These are phyloP conservation scores for Fusarium zealandicum DNA, from an alignment of 2,329 filamentous ascomycete species.

Conservation along the genomic window DNA sequence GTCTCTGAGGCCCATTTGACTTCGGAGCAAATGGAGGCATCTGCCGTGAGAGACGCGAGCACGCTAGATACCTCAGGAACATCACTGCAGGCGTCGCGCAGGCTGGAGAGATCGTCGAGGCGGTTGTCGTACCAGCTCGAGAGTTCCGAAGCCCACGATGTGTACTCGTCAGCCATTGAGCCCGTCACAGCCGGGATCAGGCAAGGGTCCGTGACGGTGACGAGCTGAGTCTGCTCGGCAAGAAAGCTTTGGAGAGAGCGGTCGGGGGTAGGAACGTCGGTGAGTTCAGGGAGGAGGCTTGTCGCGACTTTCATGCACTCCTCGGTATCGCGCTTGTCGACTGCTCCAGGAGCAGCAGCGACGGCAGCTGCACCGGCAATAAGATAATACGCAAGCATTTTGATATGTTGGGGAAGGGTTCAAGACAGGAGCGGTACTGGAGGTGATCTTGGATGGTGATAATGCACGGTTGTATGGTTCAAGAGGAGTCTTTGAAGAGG, in stretches of 20 bases:
- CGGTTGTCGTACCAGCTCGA: constrained; percentile 36
- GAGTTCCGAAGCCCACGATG: constrained; percentile 32
- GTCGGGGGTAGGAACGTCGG: constrained; percentile 31
- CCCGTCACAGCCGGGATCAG: constrained; percentile 41
- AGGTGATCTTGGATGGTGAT: too few relatives aligned
- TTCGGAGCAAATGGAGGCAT: constrained; percentile 14
- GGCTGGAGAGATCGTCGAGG: constrained; percentile 22
- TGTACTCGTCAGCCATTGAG: constrained; percentile 38
- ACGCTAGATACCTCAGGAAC: constrained; percentile 32
- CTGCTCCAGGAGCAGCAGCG: constrained; percentile 12
- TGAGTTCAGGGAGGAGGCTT: constrained; percentile 29
- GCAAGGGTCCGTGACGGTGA: constrained; percentile 35
- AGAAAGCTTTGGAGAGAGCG: constrained; percentile 31
- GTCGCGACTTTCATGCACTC: constrained; percentile 32
- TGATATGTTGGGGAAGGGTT: too few relatives aligned
- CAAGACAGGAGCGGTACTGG: too few relatives aligned
- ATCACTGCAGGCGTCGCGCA: constrained; percentile 42
- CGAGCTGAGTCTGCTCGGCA: constrained; percentile 26
- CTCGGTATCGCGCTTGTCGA: constrained; percentile 30
- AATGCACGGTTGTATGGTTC: too few relatives aligned
- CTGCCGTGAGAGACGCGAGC: constrained; percentile 1
- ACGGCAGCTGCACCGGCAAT: constrained; percentile 18
- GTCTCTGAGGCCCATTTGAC: constrained; percentile 23
- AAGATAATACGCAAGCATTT: constrained; percentile 5
- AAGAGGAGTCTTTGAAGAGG: too few relatives aligned